These are phyloP conservation scores for Pythium sp. DNA, from an alignment of 352 stramenopile species.

Conservation along the genomic window DNA sequence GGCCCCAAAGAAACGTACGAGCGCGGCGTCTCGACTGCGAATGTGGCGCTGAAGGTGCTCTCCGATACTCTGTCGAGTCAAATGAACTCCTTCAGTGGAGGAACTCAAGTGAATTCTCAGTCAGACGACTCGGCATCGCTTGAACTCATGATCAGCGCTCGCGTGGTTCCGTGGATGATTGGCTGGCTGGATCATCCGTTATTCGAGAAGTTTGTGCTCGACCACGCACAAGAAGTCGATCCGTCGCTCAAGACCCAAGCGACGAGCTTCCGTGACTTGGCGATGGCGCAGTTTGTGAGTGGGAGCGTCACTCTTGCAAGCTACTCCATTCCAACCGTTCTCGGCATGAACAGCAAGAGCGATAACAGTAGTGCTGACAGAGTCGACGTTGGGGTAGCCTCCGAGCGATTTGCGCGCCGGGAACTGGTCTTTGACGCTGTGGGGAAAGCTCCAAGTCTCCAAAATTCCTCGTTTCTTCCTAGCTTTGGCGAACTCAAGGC, in stretches of 20 bases:
- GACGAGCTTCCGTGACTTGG: constrained; percentile 26
- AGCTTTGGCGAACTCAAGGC: constrained; percentile 43
- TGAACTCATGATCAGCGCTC: constrained; percentile 24
- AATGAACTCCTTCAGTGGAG: neutral
- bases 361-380: constrained; percentile 8
- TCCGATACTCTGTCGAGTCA: neutral
- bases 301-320: constrained; percentile 26
- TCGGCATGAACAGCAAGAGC: constrained; percentile 3
- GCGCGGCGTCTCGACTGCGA: neutral
- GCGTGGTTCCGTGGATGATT: constrained; percentile 40
- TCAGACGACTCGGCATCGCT: neutral
- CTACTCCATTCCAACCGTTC: constrained; percentile 24
- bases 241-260: neutral
- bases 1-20: neutral
- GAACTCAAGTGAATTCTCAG: neutral
- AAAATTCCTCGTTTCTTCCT: constrained; percentile 18
- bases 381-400: constrained; percentile 32
- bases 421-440: constrained; percentile 26
- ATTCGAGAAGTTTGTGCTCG: constrained; percentile 34
- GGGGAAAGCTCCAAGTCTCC: neutral
- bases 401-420: constrained; percentile 34
- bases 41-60: neutral
- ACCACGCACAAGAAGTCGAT: constrained; percentile 21
- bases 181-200: constrained; percentile 36
- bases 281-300: constrained; percentile 47